Conservation (phyloP, 129 eudicot species). For the Flaveria brownii region DNA sequence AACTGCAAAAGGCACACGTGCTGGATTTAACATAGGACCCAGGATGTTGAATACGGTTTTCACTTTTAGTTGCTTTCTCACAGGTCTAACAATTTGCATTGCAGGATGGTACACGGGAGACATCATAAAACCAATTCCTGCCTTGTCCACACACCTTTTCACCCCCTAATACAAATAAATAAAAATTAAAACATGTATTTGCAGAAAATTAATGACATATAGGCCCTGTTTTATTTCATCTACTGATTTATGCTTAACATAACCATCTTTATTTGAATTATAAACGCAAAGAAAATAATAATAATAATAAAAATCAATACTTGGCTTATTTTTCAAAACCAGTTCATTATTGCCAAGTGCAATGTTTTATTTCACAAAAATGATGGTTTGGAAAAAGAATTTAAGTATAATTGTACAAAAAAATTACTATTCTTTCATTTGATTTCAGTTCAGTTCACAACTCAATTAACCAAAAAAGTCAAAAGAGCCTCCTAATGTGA, state of each 20-base stretch:
- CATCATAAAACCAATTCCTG: constrained; percentile 96
- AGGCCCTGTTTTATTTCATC: constrained; percentile 1
- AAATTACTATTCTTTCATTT: not conserved
- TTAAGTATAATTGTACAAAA: not conserved
- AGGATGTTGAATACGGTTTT: constrained; percentile 92
- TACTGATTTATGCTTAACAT: not conserved
- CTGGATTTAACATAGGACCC: constrained; percentile 94
- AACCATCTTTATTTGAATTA: not conserved
- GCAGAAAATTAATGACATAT: not conserved
- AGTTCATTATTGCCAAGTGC: not conserved
- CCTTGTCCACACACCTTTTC: constrained; percentile 66
- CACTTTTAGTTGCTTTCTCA: constrained; percentile 78
- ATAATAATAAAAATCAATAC: not conserved
- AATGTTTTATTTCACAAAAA: not conserved
- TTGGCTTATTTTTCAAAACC: not conserved
- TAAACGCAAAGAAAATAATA: not conserved
- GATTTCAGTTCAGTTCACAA: not conserved
- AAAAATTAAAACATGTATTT: not conserved
- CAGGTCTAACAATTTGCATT: constrained; percentile 87
- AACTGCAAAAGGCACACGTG: constrained; percentile 87
- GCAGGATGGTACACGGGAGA: constrained; percentile 88
- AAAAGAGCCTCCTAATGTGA: not conserved
- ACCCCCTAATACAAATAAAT: constrained; percentile 53
- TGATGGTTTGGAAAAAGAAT: not conserved
- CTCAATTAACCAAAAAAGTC: not conserved